Evolutionary conservation across 148 eudicot genomes (phyloP).

Genomic region (Dianthus caryophyllus): DNA sequence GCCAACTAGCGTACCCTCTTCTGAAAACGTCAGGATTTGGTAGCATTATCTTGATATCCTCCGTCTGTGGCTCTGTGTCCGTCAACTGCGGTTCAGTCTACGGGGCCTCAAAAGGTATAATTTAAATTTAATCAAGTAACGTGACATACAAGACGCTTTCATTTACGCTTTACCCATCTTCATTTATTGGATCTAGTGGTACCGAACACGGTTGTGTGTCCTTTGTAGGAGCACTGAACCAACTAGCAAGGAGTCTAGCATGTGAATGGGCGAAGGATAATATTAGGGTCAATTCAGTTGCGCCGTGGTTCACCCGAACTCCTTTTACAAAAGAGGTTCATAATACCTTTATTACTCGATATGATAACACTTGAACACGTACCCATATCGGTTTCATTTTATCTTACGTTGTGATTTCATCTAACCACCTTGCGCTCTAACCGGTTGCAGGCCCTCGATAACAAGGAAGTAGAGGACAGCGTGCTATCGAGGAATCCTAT

Average conservation of each 20-base stretch:
- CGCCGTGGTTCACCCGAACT: slow-evolving; percentile 49
- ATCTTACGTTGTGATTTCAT: neutral
- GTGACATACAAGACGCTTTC: neutral
- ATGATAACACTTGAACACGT: no score
- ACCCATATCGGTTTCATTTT: no score
- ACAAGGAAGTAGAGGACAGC: neutral
- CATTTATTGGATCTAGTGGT: no score
- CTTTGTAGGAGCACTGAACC: slow-evolving; percentile 28
- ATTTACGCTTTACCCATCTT: no score
- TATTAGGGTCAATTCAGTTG: slow-evolving; percentile 54
- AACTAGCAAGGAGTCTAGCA: slow-evolving; percentile 38
- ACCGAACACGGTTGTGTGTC: neutral
- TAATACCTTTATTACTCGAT: slow-evolving; percentile 17
- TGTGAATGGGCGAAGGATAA: slow-evolving; percentile 74
- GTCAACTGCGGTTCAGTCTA: slow-evolving; percentile 33
- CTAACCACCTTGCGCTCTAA: neutral
- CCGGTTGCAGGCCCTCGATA: neutral
- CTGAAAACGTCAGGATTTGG: slow-evolving; percentile 47
- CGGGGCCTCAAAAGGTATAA: slow-evolving; percentile 41
- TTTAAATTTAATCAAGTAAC: neutral
- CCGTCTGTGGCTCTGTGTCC: slow-evolving; percentile 31
- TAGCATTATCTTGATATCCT: slow-evolving; percentile 47
- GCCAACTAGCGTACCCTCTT: slow-evolving; percentile 51
- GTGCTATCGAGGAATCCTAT: slow-evolving; percentile 32
- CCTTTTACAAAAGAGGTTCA: slow-evolving; percentile 35